Conservation (phyloP, 2,329 filamentous ascomycete genomes). For the Aspergillus niger region DNA sequence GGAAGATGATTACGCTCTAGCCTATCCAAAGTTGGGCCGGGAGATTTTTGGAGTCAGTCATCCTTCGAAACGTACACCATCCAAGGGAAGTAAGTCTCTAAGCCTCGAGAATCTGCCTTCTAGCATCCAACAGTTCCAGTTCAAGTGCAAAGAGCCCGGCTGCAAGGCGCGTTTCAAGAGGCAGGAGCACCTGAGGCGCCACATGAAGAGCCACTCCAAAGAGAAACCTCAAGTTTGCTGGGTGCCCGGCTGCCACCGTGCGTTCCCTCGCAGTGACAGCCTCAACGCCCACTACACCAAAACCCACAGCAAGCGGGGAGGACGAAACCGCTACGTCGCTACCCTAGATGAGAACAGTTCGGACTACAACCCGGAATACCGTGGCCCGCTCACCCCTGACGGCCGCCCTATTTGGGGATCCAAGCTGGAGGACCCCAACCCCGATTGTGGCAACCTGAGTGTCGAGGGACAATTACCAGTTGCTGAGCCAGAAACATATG, state of each 20-base stretch:
- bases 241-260: slow-evolving; percentile 46
- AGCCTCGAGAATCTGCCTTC: slow-evolving; percentile 40
- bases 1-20: no score
- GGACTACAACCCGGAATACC: slow-evolving; percentile 48
- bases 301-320: slow-evolving; percentile 49
- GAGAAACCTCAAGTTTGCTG: slow-evolving; percentile 48
- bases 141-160: slow-evolving; percentile 45
- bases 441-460: no score
- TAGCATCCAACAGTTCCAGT: slow-evolving; percentile 45
- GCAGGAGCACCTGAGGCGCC: slow-evolving; percentile 53
- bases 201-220: slow-evolving; percentile 52
- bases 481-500: no score
- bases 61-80: no score
- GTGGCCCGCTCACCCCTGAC: slow-evolving; percentile 45
- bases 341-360: slow-evolving; percentile 46
- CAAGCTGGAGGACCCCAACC: no score
- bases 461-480: no score
- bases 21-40: no score
- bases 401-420: slow-evolving; percentile 20
- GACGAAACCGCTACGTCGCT: slow-evolving; percentile 49
- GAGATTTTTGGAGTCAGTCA: no score
- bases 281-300: slow-evolving; percentile 50
- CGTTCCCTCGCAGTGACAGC: slow-evolving; percentile 49
- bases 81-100: slow-evolving; percentile 11
- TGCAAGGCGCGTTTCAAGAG: slow-evolving; percentile 52